Evolutionary conservation across 129 eudicot species (phyloP).

Genomic region (Centrapalus pauciflorus): DNA sequence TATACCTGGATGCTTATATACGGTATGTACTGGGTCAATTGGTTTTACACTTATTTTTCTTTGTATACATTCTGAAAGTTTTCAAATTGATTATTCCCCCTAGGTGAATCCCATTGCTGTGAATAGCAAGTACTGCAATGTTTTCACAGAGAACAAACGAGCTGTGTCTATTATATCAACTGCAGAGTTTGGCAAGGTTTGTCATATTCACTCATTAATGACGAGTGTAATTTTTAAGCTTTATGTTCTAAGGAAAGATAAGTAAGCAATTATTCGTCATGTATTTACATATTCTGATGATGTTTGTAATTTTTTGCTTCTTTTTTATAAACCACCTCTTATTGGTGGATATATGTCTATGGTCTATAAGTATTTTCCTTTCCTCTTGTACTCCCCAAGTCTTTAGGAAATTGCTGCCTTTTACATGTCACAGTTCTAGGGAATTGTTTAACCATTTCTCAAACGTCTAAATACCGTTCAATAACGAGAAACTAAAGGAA

Average conservation of each 20-base stretch:
- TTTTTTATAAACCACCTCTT: background rate
- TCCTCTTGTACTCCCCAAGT: background rate
- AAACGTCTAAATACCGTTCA: background rate
- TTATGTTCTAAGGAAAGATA: background rate
- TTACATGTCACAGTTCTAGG: background rate
- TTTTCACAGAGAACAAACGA: conserved; percentile 92
- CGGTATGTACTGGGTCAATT: conserved; percentile 39
- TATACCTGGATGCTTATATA: conserved; percentile 86
- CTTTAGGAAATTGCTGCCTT: background rate
- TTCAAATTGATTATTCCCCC: conserved; percentile 7
- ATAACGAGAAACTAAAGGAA: background rate
- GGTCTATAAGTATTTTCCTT: background rate
- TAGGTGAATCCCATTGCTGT: conserved; percentile 99
- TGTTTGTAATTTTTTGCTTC: background rate
- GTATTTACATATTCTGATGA: background rate
- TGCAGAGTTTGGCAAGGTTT: conserved; percentile 84
- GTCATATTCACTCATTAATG: conserved; percentile 15
- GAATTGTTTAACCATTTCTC: background rate
- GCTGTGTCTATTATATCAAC: conserved; percentile 78
- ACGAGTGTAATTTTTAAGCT: background rate
- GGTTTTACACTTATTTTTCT: background rate
- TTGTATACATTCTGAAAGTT: background rate
- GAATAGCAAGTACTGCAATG: conserved; percentile 93
- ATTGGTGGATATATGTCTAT: background rate
- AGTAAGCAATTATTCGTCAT: background rate